phyloP scores from a whole-genome alignment of 2,329 filamentous ascomycete species.

The Botrytis hyacinthi region DNA sequence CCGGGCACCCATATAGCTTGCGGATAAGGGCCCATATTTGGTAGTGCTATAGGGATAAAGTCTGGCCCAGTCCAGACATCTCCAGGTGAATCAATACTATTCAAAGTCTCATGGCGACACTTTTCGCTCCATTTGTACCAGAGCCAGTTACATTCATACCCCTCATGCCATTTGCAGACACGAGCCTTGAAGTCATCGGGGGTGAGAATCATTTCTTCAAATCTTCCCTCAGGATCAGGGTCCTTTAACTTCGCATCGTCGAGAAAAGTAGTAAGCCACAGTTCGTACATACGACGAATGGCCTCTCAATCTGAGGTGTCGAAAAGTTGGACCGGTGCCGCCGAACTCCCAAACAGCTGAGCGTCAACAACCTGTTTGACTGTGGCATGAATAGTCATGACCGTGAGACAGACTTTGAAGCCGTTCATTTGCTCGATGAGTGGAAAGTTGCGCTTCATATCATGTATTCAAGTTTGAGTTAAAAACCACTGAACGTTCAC shows the following conservation, averaged over 20 bases:
- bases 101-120: not conserved
- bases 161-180: not conserved
- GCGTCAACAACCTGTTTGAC: not conserved
- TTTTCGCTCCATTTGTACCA: not conserved
- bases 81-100: not conserved
- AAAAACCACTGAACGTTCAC: no score
- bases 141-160: not conserved
- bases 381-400: not conserved
- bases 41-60: no score
- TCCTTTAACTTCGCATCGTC: not conserved
- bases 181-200: not conserved
- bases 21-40: fast-evolving
- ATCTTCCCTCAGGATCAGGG: not conserved
- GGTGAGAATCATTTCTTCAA: not conserved
- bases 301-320: not conserved
- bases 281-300: slow-evolving; percentile 6
- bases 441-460: not conserved
- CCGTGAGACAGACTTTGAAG: not conserved
- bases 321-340: not conserved
- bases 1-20: not conserved
- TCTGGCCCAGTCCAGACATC: not conserved
- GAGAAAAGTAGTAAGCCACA: not conserved
- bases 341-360: not conserved
- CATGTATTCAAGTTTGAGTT: fast-evolving
- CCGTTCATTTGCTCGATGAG: not conserved